Percentiles rank a stretch among this genome's conserved stretches.
These are phyloP conservation scores for Borovskyia barvae DNA, from an alignment of 208 protist species.

Conservation along the genomic window DNA sequence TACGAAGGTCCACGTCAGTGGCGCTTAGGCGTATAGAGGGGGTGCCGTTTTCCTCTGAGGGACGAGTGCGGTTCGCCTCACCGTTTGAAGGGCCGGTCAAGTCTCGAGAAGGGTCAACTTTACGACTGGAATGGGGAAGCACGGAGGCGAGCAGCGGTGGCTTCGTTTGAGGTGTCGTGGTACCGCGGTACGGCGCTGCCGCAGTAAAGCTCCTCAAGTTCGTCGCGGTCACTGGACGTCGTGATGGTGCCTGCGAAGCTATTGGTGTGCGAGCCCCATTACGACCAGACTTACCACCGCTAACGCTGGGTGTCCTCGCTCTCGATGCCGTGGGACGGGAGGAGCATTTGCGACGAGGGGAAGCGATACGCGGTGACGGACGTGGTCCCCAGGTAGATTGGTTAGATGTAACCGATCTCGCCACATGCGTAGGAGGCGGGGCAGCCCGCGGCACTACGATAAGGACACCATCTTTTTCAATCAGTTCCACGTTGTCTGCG, in stretches of 20 bases:
- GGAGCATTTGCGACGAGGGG: no score
- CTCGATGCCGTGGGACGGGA: no score
- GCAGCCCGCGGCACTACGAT: conserved; percentile 38
- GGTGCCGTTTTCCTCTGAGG: no score
- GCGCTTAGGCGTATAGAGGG: no score
- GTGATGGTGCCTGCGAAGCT: neutral
- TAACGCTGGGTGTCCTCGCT: no score
- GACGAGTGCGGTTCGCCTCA: neutral
- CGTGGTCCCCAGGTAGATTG: no score
- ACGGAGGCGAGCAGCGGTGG: conserved; percentile 5
- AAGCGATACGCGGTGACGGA: no score
- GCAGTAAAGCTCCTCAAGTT: no score
- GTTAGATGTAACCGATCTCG: no score
- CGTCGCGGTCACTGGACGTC: neutral
- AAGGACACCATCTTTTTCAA: conserved; percentile 37
- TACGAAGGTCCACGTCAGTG: conserved; percentile 4
- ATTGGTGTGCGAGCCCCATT: neutral
- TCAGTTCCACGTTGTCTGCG: conserved; percentile 39
- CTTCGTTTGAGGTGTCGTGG: neutral
- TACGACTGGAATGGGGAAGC: neutral
- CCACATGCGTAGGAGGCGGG: conserved; percentile 9
- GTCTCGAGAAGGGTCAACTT: neutral
- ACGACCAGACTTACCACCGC: no score
- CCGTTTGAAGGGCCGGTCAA: neutral
- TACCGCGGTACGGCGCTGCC: neutral